Evolutionary conservation across 495 filamentous ascomycete species (phyloP), one percentile per base, ranked within the genome.

Genomic region (Penicillium subrubescens): DNA sequence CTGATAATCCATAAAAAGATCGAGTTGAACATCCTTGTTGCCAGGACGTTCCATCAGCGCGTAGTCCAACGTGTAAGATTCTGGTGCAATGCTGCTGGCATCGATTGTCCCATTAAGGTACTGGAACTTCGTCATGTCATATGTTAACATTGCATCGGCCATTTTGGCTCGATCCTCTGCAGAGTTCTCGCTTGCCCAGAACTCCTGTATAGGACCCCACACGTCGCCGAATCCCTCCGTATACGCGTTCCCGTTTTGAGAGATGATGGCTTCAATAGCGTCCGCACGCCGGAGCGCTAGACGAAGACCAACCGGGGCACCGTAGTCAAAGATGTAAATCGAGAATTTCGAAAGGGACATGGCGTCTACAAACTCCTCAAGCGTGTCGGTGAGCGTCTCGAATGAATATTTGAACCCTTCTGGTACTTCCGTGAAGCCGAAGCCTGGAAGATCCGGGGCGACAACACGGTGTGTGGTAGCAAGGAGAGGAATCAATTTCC

Each of bases 271-370:
- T 29, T 75, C 71, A 37, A 89, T 73, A 12, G 75, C 71, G 7
- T 80, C 64, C 0, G 83, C 81, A 5, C 81, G 74, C 25, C 78
- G 55, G 8, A 88, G 75, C 0, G 87, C 85, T 11, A 89, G 72
- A 6, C 84, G 78, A 11, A 88, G 71, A 4, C 79, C 87, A 14
- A 77, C 78, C 0, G 88, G 86, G 0, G 87, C 86, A 39, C 88
- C 87, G 72, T 89, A 89, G 75, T 90, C 87, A 69, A 90, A 90
- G 62, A 89, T 81, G 71, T 87, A 90, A 29, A 89, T 66, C 19
- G 80, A 75, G 72, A 83, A 88, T 37, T 75, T 81, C 8, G 56
- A 67, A 48, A 88, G 75, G 12, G 71, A 64, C 15, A 86, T 74
- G 23, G 72, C 67, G 23, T 80, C 75, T 23, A 86, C 69, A 60